These are phyloP conservation scores for Eudorina sp. DNA, from an alignment of 139 green algal species.

Conservation along the genomic window DNA sequence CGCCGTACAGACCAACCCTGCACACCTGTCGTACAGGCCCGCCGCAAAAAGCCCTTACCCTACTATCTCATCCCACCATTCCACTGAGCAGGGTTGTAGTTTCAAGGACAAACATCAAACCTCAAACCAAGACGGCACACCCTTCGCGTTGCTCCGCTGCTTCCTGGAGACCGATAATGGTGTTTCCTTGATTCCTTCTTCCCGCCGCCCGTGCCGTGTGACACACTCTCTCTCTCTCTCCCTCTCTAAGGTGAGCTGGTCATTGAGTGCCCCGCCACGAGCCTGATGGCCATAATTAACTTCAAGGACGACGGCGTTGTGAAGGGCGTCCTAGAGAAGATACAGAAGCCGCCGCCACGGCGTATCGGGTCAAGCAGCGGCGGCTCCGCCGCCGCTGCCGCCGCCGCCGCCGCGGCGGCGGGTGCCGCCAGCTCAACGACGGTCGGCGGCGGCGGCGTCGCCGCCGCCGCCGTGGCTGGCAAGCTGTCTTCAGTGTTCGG, in stretches of 20 bases:
- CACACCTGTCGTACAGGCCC: no score
- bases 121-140: no score
- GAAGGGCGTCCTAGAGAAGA: conserved; percentile 54
- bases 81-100: no score
- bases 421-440: no score
- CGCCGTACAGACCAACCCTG: no score
- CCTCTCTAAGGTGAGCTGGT: conserved; percentile 47
- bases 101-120: no score
- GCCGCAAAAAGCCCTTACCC: no score
- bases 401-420: neutral
- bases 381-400: neutral
- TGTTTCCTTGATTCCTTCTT: no score
- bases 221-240: no score
- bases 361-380: neutral
- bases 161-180: no score
- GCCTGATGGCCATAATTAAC: conserved; percentile 39
- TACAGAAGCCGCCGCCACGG: neutral
- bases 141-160: no score
- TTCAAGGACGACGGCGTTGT: conserved; percentile 54
- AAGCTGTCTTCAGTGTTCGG: neutral
- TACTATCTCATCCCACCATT: no score
- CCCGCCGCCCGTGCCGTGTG: neutral
- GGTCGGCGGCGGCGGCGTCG: neutral
- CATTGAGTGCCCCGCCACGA: conserved; percentile 48
- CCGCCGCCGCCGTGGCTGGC: neutral